Evolutionary conservation across 768 basidiomycete genomes (phyloP), one percentile per base, ranked within the genome.

Genomic region (Kondoa subrosea): DNA sequence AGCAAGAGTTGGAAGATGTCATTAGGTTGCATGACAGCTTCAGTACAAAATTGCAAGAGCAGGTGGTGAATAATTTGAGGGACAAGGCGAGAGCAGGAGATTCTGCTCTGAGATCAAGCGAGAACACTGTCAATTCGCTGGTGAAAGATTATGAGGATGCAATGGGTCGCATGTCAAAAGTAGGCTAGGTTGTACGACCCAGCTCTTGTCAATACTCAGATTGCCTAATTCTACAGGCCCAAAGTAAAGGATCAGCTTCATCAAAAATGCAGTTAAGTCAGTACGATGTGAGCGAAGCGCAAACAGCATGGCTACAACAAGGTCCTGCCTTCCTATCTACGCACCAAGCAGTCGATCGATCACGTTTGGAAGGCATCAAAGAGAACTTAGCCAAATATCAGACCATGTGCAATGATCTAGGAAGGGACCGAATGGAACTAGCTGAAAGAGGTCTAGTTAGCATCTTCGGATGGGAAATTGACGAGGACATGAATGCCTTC

Each of bases 371-470:
- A 70, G 62, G 25, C 59, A 64, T 70, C 61, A 72, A 70, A n/a
- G 66, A 74, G 57, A 31, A 50, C 50, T 65, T 74, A 26, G 65
- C 67, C 1, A 59, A 59, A 17, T 60, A 25, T 56, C 71, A 71
- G 17, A 74, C 74, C 1, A 57, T 71, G 50, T 32, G 57, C 15
- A 30, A 66, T 21, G 74, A 74, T 50, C 65, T 72, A 27, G 73
- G 71, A 3, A 57, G 72, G 12, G 74, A 72, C 32, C 34, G 70
- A 12, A 74, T 74, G 74, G 71, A 73, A 62, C 34, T 60, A 1
- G 74, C 73, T 17, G 74, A 74, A 56, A 31, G 66, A 3, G 33
- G 73, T 12, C 33, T 73, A 32, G 63, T 65, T 8, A 56, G 26
- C 1, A 68, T 71, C 2, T 64, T 74, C 30, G 61, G 40, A 14